Percentiles rank a stretch among this genome's conserved stretches.
Conservation (phyloP, 306 rosid genomes). For the Mimosa pudica region DNA sequence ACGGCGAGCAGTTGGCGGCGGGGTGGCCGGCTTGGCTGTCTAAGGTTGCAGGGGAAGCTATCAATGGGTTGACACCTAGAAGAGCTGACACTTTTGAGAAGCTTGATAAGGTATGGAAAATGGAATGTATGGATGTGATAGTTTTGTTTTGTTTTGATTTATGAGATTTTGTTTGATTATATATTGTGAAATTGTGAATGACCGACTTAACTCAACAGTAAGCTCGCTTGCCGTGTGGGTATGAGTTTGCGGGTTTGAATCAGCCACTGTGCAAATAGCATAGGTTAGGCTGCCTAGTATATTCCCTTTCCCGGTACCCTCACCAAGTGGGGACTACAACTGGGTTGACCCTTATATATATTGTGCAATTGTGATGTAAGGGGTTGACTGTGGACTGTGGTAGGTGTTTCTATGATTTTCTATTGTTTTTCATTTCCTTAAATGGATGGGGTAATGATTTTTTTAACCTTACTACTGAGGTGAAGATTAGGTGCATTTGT, state of each 20-base stretch:
- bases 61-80: conserved; percentile 89
- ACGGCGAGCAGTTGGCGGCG: conserved; percentile 98
- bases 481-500: conserved; percentile 27
- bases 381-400: not conserved
- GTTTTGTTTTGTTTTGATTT: conserved; percentile 3
- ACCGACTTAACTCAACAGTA: too few species aligned
- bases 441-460: conserved; percentile 5
- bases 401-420: conserved; percentile 2
- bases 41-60: conserved; percentile 96
- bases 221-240: too few species aligned
- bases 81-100: conserved; percentile 93
- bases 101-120: conserved; percentile 70
- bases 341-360: not conserved
- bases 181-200: conserved; percentile 2
- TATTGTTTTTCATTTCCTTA: conserved; percentile 24
- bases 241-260: too few species aligned
- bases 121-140: not conserved
- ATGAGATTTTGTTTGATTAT: conserved; percentile 11
- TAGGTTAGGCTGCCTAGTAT: too few species aligned
- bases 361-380: conserved; percentile 23
- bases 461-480: conserved; percentile 21
- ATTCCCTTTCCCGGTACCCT: too few species aligned
- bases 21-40: conserved; percentile 99
- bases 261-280: too few species aligned
- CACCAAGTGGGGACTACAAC: too few species aligned